Evolutionary conservation across 1,284 basidiomycete genomes (phyloP), one percentile per base, ranked within the genome.

Genomic region (Boletus holoroseus): DNA sequence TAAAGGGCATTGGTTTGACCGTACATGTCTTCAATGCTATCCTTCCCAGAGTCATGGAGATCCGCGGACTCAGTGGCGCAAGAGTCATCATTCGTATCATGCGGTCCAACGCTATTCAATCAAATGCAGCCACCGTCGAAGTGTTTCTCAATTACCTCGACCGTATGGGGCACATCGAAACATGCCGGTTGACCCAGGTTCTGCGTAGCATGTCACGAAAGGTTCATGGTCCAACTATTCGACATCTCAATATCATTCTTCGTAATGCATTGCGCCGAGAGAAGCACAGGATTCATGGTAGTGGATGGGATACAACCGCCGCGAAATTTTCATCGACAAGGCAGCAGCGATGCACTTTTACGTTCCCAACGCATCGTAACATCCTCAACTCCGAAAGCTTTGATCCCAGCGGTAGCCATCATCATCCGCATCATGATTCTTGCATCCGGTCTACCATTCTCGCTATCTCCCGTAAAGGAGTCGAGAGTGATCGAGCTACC

Each of bases 11-110:
- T 18, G 46, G 34, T 31, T 77, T 78, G 22, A 77, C 74, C 3
- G 68, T 70, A 22, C 68, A 75, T 36, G 67, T 85, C 16, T 76
- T 85, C 68, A 87, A 88, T 59, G 73, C 78, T 13, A 63, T 84
- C 18, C 64, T 86, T 11, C 69, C 70, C 40, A 77, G 78, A 30
- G 50, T 77, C 11, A 63, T 86, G 48, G 62, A 61, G 26, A 64
- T 66, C 36, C 71, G 68, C 51, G 82, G 83, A 34, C 62, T 86
- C 36, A 53, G 66, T 30, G 74, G 71, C 31, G 72, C 78, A 45
- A 68, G 64, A 34, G 56, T 58, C 42, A 64, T 84, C 36, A 67
- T 83, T 51, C 66, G 66, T 22, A 70, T 82, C 47, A 86, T 89
- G 83, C 70, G 66, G 36, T 62, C 67, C 20, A 71, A 71, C 50